Percentiles rank a stretch among this genome's conserved stretches.
These are phyloP conservation scores for Solanum bukasovii DNA, from an alignment of 257 asterid genomes.

Conservation along the genomic window DNA sequence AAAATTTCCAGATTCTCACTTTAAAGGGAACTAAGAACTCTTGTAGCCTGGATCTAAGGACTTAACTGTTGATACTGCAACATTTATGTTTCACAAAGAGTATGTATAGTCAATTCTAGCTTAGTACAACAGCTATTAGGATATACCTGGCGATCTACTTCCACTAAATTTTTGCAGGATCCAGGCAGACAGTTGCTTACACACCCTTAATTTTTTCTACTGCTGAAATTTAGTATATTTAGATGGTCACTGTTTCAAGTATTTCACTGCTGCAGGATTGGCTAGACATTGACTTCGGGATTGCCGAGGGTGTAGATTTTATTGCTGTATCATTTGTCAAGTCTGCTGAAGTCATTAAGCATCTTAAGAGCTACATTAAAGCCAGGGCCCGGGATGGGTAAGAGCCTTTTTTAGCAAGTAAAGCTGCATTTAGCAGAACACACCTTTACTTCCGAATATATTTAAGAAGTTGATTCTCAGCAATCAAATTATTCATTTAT, in stretches of 20 bases:
- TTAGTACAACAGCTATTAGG: background rate
- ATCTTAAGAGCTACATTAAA: constrained; percentile 87
- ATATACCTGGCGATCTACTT: background rate
- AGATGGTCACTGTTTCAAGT: constrained; percentile 11
- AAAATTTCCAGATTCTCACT: background rate
- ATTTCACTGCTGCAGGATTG: constrained; percentile 57
- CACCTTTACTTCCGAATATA: background rate
- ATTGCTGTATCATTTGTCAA: constrained; percentile 96
- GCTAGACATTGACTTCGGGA: constrained; percentile 97
- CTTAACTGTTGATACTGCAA: background rate
- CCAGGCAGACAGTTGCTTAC: background rate
- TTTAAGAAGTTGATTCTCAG: background rate
- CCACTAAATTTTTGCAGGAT: background rate
- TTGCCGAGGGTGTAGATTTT: constrained; percentile 95
- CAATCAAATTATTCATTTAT: background rate
- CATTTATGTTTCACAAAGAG: background rate
- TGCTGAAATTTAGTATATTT: background rate
- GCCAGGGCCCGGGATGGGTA: constrained; percentile 94
- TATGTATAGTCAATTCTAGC: background rate
- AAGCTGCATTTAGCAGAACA: background rate
- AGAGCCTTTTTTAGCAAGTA: constrained; percentile 2
- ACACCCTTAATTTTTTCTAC: background rate
- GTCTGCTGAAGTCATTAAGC: constrained; percentile 94
- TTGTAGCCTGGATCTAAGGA: background rate
- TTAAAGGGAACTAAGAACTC: background rate